Conservation (phyloP, 331 rosid genomes). For the Telfairia occidentalis region DNA sequence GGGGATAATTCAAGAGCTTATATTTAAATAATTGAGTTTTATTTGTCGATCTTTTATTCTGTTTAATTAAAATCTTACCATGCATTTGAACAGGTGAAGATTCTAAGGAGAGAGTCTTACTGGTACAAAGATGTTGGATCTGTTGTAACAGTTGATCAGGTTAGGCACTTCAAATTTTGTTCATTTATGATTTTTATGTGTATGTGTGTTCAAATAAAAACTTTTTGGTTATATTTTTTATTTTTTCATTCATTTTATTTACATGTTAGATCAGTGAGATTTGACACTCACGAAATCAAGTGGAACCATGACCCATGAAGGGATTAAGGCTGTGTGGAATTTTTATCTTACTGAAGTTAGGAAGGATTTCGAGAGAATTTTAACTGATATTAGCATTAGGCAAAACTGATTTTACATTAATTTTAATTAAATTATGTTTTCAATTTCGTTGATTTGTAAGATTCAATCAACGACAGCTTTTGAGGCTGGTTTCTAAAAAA, state of each 20-base stretch:
- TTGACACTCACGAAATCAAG: too few relatives aligned
- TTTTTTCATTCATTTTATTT: background rate
- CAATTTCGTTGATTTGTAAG: too few relatives aligned
- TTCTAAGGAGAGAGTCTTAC: slow-evolving; percentile 18
- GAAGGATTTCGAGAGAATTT: background rate
- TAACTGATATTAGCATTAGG: too few relatives aligned
- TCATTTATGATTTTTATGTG: background rate
- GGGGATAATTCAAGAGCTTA: too few relatives aligned
- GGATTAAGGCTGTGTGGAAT: background rate
- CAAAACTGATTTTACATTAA: too few relatives aligned
- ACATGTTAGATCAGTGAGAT: background rate
- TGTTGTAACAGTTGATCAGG: slow-evolving; percentile 23
- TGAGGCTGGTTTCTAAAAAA: background rate
- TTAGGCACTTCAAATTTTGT: background rate
- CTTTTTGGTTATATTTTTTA: background rate
- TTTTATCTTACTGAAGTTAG: background rate
- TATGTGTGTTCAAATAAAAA: background rate
- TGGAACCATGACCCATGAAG: background rate
- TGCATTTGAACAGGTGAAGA: slow-evolving; percentile 16
- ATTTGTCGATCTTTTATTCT: background rate
- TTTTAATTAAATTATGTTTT: too few relatives aligned
- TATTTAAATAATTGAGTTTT: too few relatives aligned
- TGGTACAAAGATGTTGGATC: slow-evolving; percentile 22
- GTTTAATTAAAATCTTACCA: background rate
- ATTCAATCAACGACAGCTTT: background rate